phyloP scores from a whole-genome alignment of 2,329 filamentous ascomycete genomes.

The Sclerotinia glacialis region DNA sequence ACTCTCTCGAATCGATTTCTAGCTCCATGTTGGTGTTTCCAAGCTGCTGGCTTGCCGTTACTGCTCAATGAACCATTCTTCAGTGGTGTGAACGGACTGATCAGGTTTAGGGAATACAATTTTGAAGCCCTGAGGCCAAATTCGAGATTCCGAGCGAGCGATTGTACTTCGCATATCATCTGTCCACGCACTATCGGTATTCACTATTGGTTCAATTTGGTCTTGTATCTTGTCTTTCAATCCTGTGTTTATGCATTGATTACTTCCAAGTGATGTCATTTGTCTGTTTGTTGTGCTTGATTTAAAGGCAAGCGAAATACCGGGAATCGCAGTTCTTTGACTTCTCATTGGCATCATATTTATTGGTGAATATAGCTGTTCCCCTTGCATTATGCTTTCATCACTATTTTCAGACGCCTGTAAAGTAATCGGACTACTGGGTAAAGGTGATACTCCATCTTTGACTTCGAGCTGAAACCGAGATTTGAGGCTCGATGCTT shows the following conservation, averaged over 20 bases:
- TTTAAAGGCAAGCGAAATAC: too few species aligned
- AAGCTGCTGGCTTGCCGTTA: not conserved
- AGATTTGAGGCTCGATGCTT: constrained; percentile 30
- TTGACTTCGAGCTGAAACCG: constrained; percentile 32
- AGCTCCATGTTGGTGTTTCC: not conserved
- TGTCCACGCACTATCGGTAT: constrained; percentile 33
- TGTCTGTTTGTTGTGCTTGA: not conserved
- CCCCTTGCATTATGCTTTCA: constrained; percentile 25
- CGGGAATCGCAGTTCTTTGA: not conserved
- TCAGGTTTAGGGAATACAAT: constrained; percentile 25
- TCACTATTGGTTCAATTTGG: not conserved
- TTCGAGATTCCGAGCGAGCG: constrained; percentile 5
- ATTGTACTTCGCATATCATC: constrained; percentile 30
- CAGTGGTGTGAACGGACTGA: constrained; percentile 25
- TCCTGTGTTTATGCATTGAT: not conserved
- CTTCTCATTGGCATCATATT: not conserved
- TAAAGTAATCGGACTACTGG: constrained; percentile 28
- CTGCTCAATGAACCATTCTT: constrained; percentile 27
- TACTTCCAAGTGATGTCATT: not conserved
- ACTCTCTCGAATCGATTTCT: not conserved
- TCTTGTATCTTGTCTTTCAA: not conserved
- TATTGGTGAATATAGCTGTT: constrained; percentile 33
- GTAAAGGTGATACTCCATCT: constrained; percentile 31
- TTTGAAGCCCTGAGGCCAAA: constrained; percentile 7
- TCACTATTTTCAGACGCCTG: constrained; percentile 27